phyloP scores from a whole-genome alignment of 345 rosid species.

The Arabis alpina region DNA sequence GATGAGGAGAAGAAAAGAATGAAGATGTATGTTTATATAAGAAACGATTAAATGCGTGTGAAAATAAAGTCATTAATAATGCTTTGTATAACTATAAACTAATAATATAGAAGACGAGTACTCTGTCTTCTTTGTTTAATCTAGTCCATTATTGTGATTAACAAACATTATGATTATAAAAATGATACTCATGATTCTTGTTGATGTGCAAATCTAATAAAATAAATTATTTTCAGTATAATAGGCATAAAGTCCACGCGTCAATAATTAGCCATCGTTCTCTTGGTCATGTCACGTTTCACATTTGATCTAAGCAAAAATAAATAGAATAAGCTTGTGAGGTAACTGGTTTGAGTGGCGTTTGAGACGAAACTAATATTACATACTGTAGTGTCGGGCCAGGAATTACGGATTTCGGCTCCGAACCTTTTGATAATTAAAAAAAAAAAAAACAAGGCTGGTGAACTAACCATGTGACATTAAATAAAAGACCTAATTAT shows the following conservation, averaged over 20 bases:
- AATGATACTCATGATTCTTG: constrained; percentile 1
- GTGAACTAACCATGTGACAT: no score
- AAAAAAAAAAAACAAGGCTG: no score
- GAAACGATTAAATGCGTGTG: constrained; percentile 24
- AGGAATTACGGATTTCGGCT: no score
- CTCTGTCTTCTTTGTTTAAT: constrained; percentile 6
- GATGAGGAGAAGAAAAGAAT: constrained; percentile 33
- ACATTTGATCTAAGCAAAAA: not conserved
- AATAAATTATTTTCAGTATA: no score
- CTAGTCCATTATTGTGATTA: not conserved
- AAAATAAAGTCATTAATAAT: constrained; percentile 14
- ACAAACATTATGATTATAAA: not conserved
- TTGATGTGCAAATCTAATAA: not conserved
- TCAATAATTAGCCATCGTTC: constrained; percentile 23
- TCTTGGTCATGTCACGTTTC: constrained; percentile 32
- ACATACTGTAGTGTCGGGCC: no score
- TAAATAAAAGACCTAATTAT: no score
- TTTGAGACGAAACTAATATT: no score
- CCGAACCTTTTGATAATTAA: no score
- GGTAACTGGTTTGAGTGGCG: no score
- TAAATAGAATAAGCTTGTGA: not conserved
- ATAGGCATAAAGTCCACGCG: constrained; percentile 26
- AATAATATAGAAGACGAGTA: not conserved
- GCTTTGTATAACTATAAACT: constrained; percentile 5
- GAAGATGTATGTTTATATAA: constrained; percentile 26